phyloP scores from a whole-genome alignment of 345 rosid species.

The Pugionium dolabratum region DNA sequence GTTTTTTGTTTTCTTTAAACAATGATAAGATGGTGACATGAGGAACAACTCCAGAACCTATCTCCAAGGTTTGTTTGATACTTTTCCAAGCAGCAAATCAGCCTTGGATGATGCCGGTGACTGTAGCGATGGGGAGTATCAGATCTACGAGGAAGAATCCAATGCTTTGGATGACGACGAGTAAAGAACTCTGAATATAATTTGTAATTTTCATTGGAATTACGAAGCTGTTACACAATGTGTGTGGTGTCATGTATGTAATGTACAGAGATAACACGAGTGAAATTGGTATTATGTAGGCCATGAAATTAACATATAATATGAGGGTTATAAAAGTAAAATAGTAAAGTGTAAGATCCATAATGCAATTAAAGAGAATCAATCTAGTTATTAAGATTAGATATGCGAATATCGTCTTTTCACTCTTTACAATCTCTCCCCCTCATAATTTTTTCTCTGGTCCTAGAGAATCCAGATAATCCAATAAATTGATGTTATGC shows the following conservation, averaged over 20 bases:
- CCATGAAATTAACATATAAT: too few relatives aligned
- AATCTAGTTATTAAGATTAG: slow-evolving; percentile 14
- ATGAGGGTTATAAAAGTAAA: background rate
- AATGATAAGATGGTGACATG: slow-evolving; percentile 47
- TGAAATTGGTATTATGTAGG: background rate
- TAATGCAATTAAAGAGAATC: slow-evolving; percentile 23
- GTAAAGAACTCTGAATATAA: slow-evolving; percentile 10
- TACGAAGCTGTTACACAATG: slow-evolving; percentile 2
- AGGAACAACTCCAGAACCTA: slow-evolving; percentile 70
- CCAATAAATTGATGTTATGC: background rate
- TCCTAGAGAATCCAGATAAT: slow-evolving; percentile 2
- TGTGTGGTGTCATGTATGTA: background rate
- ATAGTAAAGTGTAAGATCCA: background rate
- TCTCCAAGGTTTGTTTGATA: slow-evolving; percentile 82
- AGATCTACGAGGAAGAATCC: slow-evolving; percentile 74
- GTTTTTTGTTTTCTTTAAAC: slow-evolving; percentile 28
- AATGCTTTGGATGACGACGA: slow-evolving; percentile 49
- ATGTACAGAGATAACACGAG: background rate
- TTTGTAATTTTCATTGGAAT: slow-evolving; percentile 17
- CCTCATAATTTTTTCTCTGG: slow-evolving; percentile 31
- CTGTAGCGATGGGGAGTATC: slow-evolving; percentile 68
- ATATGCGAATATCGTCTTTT: slow-evolving; percentile 17
- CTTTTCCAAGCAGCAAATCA: slow-evolving; percentile 54
- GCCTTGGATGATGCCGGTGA: slow-evolving; percentile 40
- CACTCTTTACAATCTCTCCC: slow-evolving; percentile 13